A percentile compares a stretch with the other conserved stretches of the same genome.
These are phyloP conservation scores for Neospermospora avenae DNA, from an alignment of 2,329 filamentous ascomycete species.

Conservation along the genomic window DNA sequence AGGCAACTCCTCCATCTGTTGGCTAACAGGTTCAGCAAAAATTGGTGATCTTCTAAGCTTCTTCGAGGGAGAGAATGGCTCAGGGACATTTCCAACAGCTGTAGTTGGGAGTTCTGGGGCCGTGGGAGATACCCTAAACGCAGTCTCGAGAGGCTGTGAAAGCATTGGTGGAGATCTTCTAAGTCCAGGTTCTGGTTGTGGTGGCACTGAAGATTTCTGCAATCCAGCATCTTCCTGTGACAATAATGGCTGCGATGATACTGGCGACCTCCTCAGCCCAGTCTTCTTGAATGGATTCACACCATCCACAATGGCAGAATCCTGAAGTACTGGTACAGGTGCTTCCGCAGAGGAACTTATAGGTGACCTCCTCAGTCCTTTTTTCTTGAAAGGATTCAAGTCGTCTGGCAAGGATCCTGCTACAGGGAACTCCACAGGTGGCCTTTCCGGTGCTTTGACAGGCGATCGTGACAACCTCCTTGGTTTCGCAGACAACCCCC, in stretches of 20 bases:
- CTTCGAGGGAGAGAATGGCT: background rate
- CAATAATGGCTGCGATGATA: constrained; percentile 6
- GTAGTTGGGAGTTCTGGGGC: background rate
- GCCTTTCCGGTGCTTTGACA: constrained; percentile 18
- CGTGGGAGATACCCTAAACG: background rate
- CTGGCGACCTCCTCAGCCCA: constrained; percentile 21
- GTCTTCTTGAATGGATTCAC: constrained; percentile 22
- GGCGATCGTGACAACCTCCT: constrained; percentile 32
- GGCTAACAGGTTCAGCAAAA: background rate
- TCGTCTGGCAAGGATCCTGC: constrained; percentile 13
- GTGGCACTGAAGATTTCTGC: constrained; percentile 13
- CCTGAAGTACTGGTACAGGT: background rate
- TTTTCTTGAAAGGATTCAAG: constrained; percentile 32
- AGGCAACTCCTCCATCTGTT: background rate
- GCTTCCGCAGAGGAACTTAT: constrained; percentile 7
- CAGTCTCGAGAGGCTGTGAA: background rate
- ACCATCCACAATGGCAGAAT: background rate
- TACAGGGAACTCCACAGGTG: constrained; percentile 5
- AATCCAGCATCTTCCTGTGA: constrained; percentile 21
- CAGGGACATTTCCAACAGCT: background rate
- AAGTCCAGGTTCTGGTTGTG: background rate
- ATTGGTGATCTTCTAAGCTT: constrained; percentile 1
- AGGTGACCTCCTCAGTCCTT: constrained; percentile 30
- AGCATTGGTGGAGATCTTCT: background rate
- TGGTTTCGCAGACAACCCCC: constrained; percentile 27